A percentile compares a stretch with the other conserved stretches of the same genome.
phyloP scores from a whole-genome alignment of 2,329 filamentous ascomycete genomes.

The Fusarium acutatum region DNA sequence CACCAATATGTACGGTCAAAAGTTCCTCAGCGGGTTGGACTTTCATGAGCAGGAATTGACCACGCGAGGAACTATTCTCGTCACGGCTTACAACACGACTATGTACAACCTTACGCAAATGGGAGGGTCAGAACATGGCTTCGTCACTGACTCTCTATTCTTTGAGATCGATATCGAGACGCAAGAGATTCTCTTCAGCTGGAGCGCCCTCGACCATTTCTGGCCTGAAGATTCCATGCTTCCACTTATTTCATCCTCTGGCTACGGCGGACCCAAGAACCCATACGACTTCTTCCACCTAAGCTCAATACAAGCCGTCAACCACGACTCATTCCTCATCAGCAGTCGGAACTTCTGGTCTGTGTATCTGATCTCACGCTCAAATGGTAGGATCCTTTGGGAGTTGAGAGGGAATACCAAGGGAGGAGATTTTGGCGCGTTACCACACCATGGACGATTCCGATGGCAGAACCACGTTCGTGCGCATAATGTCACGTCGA shows the following conservation, averaged over 20 bases:
- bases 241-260: constrained; percentile 5
- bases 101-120: constrained; percentile 21
- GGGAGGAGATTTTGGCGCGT: constrained; percentile 35
- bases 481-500: constrained; percentile 31
- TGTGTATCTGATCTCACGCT: constrained; percentile 30
- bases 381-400: constrained; percentile 36
- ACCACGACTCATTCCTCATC: constrained; percentile 31
- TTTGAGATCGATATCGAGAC: constrained; percentile 54
- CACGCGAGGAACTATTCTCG: constrained; percentile 31
- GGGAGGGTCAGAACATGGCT: constrained; percentile 28
- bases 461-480: constrained; percentile 49
- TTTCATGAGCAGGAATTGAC: constrained; percentile 39
- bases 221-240: constrained; percentile 22
- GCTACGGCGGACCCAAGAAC: background rate
- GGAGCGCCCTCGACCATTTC: constrained; percentile 51
- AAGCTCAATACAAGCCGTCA: constrained; percentile 37
- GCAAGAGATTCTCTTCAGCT: constrained; percentile 50
- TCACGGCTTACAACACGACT: constrained; percentile 39
- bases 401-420: constrained; percentile 36
- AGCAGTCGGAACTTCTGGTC: constrained; percentile 39
- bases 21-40: constrained; percentile 18
- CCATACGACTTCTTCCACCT: constrained; percentile 42
- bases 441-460: constrained; percentile 43
- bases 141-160: constrained; percentile 46
- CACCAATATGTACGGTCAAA: background rate